Evolutionary conservation across 1,284 basidiomycete species (phyloP), one percentile per base, ranked within the genome.

Genomic region (Puccinia hordei): DNA sequence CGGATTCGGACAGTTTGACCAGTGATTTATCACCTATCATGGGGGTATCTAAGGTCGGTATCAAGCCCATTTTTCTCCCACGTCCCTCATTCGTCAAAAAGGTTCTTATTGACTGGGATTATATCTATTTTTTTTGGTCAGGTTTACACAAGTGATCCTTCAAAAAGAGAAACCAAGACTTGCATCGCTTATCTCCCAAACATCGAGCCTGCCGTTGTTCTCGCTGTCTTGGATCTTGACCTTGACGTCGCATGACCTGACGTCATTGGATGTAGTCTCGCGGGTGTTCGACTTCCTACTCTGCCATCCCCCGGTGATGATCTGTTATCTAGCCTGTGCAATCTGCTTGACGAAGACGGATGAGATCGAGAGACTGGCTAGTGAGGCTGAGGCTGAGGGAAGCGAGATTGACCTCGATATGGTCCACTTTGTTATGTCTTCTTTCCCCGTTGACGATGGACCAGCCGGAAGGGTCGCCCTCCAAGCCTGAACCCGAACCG

Each of bases 191-290:
- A 71, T 66, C 15, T 66, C 73, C 0, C 68, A 65, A 63, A 24
- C 38, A 8, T 61, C 30, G n/a, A 76, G 82, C 78, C 81, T 85
- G 59, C 84, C 84, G 1, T 83, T 84, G 65, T 85, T 85, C 72
- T 83, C 84, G 2, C 78, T 85, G 0, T 85, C 84, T 0, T 85
- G 84, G 84, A 83, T 83, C 6, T 78, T 85, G 15, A 85, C 84
- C 0, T 73, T 85, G n/a, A 82, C 85, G 78, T 81, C 82, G 13
- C 84, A 85, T 81, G 84, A 85, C 75, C 74, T 85, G 57, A 57
- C 30, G 22, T 71, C 66, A 4, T 41, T 78, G 4, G 76, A 82
- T 2, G 77, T 83, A 30, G 74, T 84, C 46, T 80, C 82, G 0
- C 82, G 84, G 9, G 63, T 85, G 0, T 85, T 85, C 44, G 84